Conservation (phyloP, 2,329 filamentous ascomycete species). For the Exserohilum turcica region DNA sequence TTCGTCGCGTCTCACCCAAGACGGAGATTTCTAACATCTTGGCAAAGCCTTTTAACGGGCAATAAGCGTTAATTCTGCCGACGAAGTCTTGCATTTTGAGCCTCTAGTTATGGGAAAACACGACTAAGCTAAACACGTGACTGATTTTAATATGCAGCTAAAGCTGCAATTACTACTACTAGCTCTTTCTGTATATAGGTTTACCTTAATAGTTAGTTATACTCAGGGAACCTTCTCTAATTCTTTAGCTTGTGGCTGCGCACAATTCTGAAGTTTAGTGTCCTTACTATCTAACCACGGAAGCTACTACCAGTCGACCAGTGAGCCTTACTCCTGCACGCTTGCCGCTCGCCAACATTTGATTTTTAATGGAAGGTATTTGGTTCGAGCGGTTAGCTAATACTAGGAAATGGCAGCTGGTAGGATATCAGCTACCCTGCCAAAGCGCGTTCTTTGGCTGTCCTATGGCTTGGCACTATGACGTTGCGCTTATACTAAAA, state of each 20-base stretch:
- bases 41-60: too few species aligned
- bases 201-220: background rate
- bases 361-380: background rate
- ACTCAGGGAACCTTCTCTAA: background rate
- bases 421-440: background rate
- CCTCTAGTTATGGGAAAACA: too few species aligned
- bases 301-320: background rate
- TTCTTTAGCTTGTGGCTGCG: background rate
- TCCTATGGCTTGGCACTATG: background rate
- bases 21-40: too few species aligned
- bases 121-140: too few species aligned
- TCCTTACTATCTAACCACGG: background rate
- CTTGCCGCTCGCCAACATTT: background rate
- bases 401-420: background rate
- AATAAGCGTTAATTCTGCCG: too few species aligned
- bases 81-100: too few species aligned
- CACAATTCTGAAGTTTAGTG: background rate
- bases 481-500: background rate
- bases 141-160: too few species aligned
- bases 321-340: background rate
- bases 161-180: background rate
- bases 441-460: background rate
- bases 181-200: background rate
- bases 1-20: too few species aligned
- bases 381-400: background rate